Evolutionary conservation across 495 filamentous ascomycete genomes (phyloP).

Genomic region (Aspergillus egyptiacus): DNA sequence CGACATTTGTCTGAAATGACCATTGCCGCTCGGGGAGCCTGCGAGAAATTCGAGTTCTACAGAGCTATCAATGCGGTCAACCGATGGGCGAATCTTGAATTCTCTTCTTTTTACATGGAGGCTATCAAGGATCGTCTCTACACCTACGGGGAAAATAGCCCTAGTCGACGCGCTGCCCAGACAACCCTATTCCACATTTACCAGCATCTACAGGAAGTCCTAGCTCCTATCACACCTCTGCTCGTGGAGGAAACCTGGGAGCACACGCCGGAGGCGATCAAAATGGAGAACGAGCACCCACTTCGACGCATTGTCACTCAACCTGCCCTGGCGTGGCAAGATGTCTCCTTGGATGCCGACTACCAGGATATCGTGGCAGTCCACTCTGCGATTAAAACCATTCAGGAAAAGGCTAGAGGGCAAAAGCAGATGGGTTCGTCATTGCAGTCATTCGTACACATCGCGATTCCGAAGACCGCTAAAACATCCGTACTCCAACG

Average conservation of each 20-base stretch:
- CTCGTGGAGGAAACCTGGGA: slow-evolving; percentile 87
- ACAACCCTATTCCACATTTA: slow-evolving; percentile 67
- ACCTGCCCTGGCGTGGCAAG: slow-evolving; percentile 35
- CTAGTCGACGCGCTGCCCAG: slow-evolving; percentile 49
- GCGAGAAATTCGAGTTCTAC: slow-evolving; percentile 72
- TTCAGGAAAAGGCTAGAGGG: slow-evolving; percentile 60
- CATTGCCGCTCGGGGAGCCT: slow-evolving; percentile 52
- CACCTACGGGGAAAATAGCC: slow-evolving; percentile 58
- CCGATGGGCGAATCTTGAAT: slow-evolving; percentile 69
- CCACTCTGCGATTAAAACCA: slow-evolving; percentile 57
- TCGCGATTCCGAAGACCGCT: slow-evolving; percentile 29
- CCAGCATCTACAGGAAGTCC: slow-evolving; percentile 62
- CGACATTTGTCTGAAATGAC: slow-evolving; percentile 62
- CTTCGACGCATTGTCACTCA: slow-evolving; percentile 32
- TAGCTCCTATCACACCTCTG: slow-evolving; percentile 75
- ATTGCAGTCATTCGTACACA: slow-evolving; percentile 60
- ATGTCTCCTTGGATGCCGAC: slow-evolving; percentile 40
- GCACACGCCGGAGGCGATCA: slow-evolving; percentile 59
- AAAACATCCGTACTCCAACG: slow-evolving; percentile 39
- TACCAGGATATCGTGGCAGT: slow-evolving; percentile 53
- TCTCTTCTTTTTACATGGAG: slow-evolving; percentile 93
- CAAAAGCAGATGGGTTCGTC: slow-evolving; percentile 67
- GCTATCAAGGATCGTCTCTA: slow-evolving; percentile 86
- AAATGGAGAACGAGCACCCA: slow-evolving; percentile 42
- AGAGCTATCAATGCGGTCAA: slow-evolving; percentile 68